Percentiles rank a stretch among this genome's conserved stretches.
Evolutionary conservation across 352 stramenopile genomes (phyloP).

Genomic region (Phytophthora megakarya): DNA sequence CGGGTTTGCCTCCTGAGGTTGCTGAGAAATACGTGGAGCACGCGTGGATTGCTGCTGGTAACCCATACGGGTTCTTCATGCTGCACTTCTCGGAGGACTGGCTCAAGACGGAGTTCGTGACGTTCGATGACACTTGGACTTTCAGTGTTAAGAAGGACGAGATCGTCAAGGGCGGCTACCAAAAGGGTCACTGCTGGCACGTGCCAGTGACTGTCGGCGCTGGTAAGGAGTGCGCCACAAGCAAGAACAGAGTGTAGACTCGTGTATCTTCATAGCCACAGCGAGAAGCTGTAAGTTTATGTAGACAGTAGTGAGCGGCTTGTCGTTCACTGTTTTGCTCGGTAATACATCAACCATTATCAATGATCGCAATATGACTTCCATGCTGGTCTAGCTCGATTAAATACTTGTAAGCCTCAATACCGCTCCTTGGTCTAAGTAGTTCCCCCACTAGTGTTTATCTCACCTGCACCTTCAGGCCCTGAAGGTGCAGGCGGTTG

Average conservation of each 20-base stretch:
- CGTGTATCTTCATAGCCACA: constrained; percentile 6
- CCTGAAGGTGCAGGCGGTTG: constrained; percentile 1
- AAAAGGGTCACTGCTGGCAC: constrained; percentile 88
- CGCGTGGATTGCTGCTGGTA: constrained; percentile 76
- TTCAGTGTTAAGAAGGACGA: constrained; percentile 79
- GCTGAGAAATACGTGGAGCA: constrained; percentile 83
- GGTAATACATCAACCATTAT: constrained; percentile 29
- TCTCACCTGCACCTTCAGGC: no score
- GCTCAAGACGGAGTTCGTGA: constrained; percentile 85
- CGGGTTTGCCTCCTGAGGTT: constrained; percentile 67
- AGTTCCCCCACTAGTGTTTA: neutral
- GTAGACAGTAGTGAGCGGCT: constrained; percentile 16
- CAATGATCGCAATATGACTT: constrained; percentile 7
- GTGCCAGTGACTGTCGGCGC: constrained; percentile 70
- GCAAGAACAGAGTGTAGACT: constrained; percentile 30
- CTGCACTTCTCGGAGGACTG: constrained; percentile 86
- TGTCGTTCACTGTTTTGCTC: constrained; percentile 21
- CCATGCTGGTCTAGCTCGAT: constrained; percentile 3
- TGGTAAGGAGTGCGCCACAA: constrained; percentile 64
- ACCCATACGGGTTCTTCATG: constrained; percentile 88
- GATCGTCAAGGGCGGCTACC: constrained; percentile 78
- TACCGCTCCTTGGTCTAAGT: neutral
- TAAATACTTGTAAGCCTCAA: constrained; percentile 29
- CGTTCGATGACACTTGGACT: constrained; percentile 79
- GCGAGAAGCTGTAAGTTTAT: constrained; percentile 24